A percentile compares a stretch with the other conserved stretches of the same genome.
These are phyloP conservation scores for Pyrenophora graminea DNA, from an alignment of 2,329 filamentous ascomycete species.

Conservation along the genomic window DNA sequence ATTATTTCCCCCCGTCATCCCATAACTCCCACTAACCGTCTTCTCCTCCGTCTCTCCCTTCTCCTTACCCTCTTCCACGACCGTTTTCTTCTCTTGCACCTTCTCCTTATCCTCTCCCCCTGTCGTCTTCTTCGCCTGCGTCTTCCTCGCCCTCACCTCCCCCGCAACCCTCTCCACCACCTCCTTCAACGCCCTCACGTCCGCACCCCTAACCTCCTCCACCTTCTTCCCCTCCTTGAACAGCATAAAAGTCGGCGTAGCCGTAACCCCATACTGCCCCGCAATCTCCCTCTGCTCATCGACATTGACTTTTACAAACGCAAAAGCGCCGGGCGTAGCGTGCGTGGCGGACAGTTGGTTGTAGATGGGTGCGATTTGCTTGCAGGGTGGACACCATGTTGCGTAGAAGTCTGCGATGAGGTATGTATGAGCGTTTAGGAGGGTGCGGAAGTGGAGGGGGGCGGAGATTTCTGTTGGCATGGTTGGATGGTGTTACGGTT, in stretches of 20 bases:
- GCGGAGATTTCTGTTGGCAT: conserved; percentile 42
- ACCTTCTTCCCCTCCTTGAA: conserved; percentile 40
- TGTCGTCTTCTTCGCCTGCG: conserved; percentile 9
- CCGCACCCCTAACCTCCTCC: conserved; percentile 37
- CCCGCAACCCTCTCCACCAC: conserved; percentile 27
- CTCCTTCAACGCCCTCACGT: conserved; percentile 32
- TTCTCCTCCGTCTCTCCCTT: conserved; percentile 28
- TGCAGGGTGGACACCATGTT: conserved; percentile 63
- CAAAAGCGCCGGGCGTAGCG: conserved; percentile 49
- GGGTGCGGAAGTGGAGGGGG: conserved; percentile 41
- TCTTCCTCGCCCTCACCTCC: conserved; percentile 13
- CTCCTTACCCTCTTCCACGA: conserved; percentile 1
- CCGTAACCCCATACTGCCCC: conserved; percentile 54
- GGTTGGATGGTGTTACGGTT: not conserved
- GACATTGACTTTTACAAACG: conserved; percentile 61
- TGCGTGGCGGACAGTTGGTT: conserved; percentile 57
- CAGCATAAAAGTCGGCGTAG: conserved; percentile 45
- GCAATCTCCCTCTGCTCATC: conserved; percentile 57
- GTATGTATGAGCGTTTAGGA: conserved; percentile 42
- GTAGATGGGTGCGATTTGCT: conserved; percentile 58
- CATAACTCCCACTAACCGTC: conserved; percentile 41
- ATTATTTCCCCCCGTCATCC: conserved; percentile 34
- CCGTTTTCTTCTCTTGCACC: too few species aligned
- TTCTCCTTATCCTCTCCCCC: conserved; percentile 1
- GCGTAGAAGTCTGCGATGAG: conserved; percentile 59